Conservation (phyloP, 345 rosid genomes). For the Populus nigra region DNA sequence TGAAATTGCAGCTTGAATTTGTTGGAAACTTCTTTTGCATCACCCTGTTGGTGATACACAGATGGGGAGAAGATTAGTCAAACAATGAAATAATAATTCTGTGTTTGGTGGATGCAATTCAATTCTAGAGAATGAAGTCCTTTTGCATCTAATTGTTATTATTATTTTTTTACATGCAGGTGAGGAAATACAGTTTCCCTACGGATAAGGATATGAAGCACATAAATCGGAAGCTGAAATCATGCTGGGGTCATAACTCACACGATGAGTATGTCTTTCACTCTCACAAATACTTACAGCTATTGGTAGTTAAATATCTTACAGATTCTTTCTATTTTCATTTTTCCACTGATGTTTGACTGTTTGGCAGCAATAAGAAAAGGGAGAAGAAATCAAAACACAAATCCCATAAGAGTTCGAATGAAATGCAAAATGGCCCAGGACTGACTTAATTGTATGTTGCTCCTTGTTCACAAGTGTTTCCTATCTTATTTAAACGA, state of each 20-base stretch:
- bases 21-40: background rate
- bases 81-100: background rate
- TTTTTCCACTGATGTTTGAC: slow-evolving; percentile 5
- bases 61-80: background rate
- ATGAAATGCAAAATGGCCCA: slow-evolving; percentile 40
- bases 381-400: slow-evolving; percentile 90
- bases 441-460: slow-evolving; percentile 19
- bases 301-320: background rate
- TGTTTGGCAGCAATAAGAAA: slow-evolving; percentile 57
- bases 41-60: background rate
- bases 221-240: slow-evolving; percentile 83
- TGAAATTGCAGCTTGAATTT: background rate
- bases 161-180: slow-evolving; percentile 37
- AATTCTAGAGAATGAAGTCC: background rate
- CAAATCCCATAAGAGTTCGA: slow-evolving; percentile 62
- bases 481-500: background rate
- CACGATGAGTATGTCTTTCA: slow-evolving; percentile 62
- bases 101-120: background rate
- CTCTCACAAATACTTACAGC: background rate
- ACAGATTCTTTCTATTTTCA: background rate
- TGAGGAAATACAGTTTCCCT: slow-evolving; percentile 63
- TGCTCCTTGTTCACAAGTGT: background rate
- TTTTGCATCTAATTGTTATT: background rate
- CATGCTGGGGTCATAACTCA: slow-evolving; percentile 84
- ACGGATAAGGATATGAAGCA: slow-evolving; percentile 96